phyloP scores from a whole-genome alignment of 306 rosid species.

The Senna tora region DNA sequence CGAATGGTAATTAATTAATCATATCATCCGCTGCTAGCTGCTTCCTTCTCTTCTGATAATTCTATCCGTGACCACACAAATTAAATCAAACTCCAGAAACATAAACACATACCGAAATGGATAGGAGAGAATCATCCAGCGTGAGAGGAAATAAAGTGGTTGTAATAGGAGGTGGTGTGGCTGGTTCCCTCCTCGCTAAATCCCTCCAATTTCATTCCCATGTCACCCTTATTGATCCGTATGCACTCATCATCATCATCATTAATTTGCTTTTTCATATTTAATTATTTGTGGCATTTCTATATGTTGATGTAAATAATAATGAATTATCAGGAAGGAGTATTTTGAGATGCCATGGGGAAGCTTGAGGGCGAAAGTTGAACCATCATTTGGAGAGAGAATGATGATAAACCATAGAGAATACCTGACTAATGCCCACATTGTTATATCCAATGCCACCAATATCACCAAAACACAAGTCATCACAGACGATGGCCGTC shows the following conservation, averaged over 20 bases:
- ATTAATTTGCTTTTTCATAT: too few species aligned
- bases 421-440: constrained; percentile 54
- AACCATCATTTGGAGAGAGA: constrained; percentile 72
- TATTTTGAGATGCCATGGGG: constrained; percentile 90
- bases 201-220: constrained; percentile 61
- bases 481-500: constrained; percentile 58
- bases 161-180: constrained; percentile 76
- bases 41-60: too few species aligned
- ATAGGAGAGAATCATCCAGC: constrained; percentile 8
- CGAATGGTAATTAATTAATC: not conserved
- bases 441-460: constrained; percentile 54
- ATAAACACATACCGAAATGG: not conserved
- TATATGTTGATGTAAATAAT: too few species aligned
- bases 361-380: constrained; percentile 78
- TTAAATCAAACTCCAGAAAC: too few species aligned
- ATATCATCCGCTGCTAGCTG: too few species aligned
- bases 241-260: not conserved
- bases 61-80: too few species aligned
- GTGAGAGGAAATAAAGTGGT: constrained; percentile 50
- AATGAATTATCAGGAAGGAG: constrained; percentile 94
- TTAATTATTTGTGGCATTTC: too few species aligned
- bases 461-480: constrained; percentile 61
- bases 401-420: constrained; percentile 66
- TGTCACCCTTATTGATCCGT: constrained; percentile 80
- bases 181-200: constrained; percentile 69